A percentile compares a stretch with the other conserved stretches of the same genome.
phyloP scores from a whole-genome alignment of 2,329 filamentous ascomycete species.

The Tolypocladium album region DNA sequence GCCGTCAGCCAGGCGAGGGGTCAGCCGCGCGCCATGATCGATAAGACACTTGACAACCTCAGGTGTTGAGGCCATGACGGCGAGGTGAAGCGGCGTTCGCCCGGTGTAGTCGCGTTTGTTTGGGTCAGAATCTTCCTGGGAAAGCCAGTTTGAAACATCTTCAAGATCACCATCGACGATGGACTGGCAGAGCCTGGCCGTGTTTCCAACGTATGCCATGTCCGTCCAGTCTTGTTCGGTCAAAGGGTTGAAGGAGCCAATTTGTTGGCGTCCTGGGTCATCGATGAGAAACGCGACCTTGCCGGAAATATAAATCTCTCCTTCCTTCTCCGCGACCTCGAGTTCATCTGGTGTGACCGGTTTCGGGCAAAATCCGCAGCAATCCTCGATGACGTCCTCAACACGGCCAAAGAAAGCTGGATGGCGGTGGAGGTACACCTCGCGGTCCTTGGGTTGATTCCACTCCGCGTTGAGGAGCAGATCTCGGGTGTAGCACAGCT shows the following conservation, averaged over 20 bases:
- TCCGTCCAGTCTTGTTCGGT: slow-evolving; percentile 81
- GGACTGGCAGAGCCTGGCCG: slow-evolving; percentile 64
- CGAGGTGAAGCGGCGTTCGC: slow-evolving; percentile 68
- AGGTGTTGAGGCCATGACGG: slow-evolving; percentile 55
- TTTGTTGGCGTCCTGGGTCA: slow-evolving; percentile 67
- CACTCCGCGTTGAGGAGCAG: slow-evolving; percentile 77
- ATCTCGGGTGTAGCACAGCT: slow-evolving; percentile 71
- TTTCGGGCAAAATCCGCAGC: slow-evolving; percentile 68
- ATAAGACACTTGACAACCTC: slow-evolving; percentile 64
- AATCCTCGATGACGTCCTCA: slow-evolving; percentile 66
- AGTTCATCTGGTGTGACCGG: slow-evolving; percentile 61
- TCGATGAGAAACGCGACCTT: slow-evolving; percentile 66
- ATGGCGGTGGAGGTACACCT: slow-evolving; percentile 70
- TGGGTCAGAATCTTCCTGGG: slow-evolving; percentile 56
- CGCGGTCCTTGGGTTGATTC: slow-evolving; percentile 67
- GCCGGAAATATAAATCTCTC: slow-evolving; percentile 67
- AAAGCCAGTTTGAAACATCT: slow-evolving; percentile 58
- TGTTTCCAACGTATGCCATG: slow-evolving; percentile 82
- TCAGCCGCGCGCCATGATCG: slow-evolving; percentile 59
- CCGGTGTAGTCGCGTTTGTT: slow-evolving; percentile 71
- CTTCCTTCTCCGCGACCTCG: slow-evolving; percentile 59
- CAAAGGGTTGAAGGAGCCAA: slow-evolving; percentile 65
- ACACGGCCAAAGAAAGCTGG: slow-evolving; percentile 75
- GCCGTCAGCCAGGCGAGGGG: slow-evolving; percentile 68
- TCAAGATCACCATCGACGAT: slow-evolving; percentile 67